phyloP scores from a whole-genome alignment of 495 filamentous ascomycete genomes.

The Niebla homalea region DNA sequence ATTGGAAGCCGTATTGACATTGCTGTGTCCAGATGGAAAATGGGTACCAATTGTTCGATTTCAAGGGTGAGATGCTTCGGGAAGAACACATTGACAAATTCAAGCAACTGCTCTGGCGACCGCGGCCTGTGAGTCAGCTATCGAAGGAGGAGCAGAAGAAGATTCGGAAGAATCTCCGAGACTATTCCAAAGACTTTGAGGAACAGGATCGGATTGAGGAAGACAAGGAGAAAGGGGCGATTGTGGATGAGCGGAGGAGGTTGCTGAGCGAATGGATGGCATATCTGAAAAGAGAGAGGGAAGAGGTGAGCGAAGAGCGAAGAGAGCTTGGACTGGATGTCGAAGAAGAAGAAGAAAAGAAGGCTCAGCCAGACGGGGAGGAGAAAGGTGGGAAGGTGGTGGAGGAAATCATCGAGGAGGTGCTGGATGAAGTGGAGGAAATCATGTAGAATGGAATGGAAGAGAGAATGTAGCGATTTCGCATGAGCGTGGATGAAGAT shows the following conservation, averaged over 20 bases:
- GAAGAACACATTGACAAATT: slow-evolving; percentile 93
- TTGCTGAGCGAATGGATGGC: slow-evolving; percentile 80
- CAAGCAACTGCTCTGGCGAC: slow-evolving; percentile 93
- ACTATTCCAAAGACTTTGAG: slow-evolving; percentile 89
- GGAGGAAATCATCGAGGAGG: slow-evolving; percentile 86
- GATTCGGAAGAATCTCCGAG: slow-evolving; percentile 94
- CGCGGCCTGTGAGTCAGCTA: slow-evolving; percentile 76
- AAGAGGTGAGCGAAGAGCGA: slow-evolving; percentile 60
- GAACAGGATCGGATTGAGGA: slow-evolving; percentile 86
- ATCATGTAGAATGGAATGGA: slow-evolving; percentile 33
- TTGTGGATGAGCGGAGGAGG: slow-evolving; percentile 75
- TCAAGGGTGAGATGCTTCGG: slow-evolving; percentile 75
- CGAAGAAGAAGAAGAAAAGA: slow-evolving; percentile 45
- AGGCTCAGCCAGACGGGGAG: slow-evolving; percentile 37
- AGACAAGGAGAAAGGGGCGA: slow-evolving; percentile 80
- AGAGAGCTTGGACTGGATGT: slow-evolving; percentile 51
- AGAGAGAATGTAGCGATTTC: too few species aligned
- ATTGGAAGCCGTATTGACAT: neutral
- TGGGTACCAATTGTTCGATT: slow-evolving; percentile 95
- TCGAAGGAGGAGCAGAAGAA: slow-evolving; percentile 90
- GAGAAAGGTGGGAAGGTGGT: slow-evolving; percentile 62
- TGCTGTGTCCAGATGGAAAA: slow-evolving; percentile 70
- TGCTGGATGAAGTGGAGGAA: slow-evolving; percentile 88
- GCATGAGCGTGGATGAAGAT: too few species aligned
- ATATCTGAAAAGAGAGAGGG: slow-evolving; percentile 65